Percentiles rank a stretch among this genome's conserved stretches.
Conservation (phyloP, 257 asterid species). For the Marsdenia floribunda region DNA sequence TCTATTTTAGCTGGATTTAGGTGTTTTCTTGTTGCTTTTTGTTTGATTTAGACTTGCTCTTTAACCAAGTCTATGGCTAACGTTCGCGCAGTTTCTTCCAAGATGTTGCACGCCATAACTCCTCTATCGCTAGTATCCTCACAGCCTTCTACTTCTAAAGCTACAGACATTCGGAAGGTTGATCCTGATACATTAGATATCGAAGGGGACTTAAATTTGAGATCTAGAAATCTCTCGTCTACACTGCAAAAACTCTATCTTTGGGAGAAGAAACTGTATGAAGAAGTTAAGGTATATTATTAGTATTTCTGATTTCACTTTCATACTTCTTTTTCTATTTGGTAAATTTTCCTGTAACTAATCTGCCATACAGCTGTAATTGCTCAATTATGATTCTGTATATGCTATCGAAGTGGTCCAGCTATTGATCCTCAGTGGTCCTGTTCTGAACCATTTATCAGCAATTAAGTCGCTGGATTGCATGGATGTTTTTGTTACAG, state of each 20-base stretch:
- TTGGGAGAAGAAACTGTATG: slow-evolving; percentile 96
- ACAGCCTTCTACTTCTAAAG: slow-evolving; percentile 56
- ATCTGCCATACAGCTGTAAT: slow-evolving; percentile 9
- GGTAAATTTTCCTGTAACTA: slow-evolving; percentile 5
- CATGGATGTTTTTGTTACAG: background rate
- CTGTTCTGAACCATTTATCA: background rate
- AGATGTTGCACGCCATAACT: slow-evolving; percentile 53
- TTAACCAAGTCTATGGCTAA: slow-evolving; percentile 13
- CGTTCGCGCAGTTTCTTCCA: slow-evolving; percentile 62
- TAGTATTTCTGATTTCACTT: slow-evolving; percentile 6
- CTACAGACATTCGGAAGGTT: slow-evolving; percentile 32
- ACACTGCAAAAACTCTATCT: slow-evolving; percentile 77
- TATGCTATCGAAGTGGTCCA: slow-evolving; percentile 12
- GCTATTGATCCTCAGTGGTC: slow-evolving; percentile 7
- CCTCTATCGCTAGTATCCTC: slow-evolving; percentile 50
- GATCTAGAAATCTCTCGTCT: slow-evolving; percentile 75
- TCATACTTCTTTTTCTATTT: slow-evolving; percentile 4
- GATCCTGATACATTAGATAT: slow-evolving; percentile 47
- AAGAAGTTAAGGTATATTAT: slow-evolving; percentile 82
- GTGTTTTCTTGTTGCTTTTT: background rate
- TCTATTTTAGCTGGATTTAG: slow-evolving; percentile 2
- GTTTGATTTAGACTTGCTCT: slow-evolving; percentile 13
- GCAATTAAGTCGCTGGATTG: background rate
- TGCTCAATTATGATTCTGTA: slow-evolving; percentile 11
- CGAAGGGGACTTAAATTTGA: slow-evolving; percentile 52